Conservation (phyloP, 495 filamentous ascomycete genomes). For the Amphirosellinia nigrospora region DNA sequence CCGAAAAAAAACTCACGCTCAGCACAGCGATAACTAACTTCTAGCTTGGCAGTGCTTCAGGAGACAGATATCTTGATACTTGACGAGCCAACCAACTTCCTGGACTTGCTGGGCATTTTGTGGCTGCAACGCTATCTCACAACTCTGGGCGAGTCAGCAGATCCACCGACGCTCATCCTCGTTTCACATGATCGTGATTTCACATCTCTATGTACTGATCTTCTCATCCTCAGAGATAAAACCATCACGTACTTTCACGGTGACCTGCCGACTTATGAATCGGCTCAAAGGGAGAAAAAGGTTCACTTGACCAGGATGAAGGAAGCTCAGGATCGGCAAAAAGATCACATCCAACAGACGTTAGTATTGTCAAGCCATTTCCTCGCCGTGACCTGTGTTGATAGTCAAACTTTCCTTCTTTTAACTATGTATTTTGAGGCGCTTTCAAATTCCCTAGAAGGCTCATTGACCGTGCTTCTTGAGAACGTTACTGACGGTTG, state of each 20-base stretch:
- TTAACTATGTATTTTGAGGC: neutral
- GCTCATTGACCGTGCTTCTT: neutral
- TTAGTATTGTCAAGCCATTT: neutral
- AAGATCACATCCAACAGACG: constrained; percentile 75
- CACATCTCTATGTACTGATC: constrained; percentile 71
- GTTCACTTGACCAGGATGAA: constrained; percentile 73
- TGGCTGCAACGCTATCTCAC: constrained; percentile 78
- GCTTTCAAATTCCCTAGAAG: neutral
- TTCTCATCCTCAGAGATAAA: constrained; percentile 75
- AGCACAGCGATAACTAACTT: neutral
- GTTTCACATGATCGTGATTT: constrained; percentile 85
- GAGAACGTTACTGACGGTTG: neutral
- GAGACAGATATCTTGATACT: constrained; percentile 80
- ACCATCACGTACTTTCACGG: constrained; percentile 72
- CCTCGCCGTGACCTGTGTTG: neutral
- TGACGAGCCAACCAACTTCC: constrained; percentile 86
- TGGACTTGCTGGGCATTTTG: constrained; percentile 80
- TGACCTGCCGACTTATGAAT: constrained; percentile 71
- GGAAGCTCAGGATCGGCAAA: constrained; percentile 78
- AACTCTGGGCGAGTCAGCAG: constrained; percentile 43
- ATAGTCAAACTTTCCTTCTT: neutral
- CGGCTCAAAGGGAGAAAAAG: constrained; percentile 67
- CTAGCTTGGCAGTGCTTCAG: constrained; percentile 55
- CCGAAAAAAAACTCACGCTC: neutral
- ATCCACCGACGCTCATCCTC: constrained; percentile 64